Evolutionary conservation across 1,284 basidiomycete genomes (phyloP).

Genomic region (Malassezia restricta): DNA sequence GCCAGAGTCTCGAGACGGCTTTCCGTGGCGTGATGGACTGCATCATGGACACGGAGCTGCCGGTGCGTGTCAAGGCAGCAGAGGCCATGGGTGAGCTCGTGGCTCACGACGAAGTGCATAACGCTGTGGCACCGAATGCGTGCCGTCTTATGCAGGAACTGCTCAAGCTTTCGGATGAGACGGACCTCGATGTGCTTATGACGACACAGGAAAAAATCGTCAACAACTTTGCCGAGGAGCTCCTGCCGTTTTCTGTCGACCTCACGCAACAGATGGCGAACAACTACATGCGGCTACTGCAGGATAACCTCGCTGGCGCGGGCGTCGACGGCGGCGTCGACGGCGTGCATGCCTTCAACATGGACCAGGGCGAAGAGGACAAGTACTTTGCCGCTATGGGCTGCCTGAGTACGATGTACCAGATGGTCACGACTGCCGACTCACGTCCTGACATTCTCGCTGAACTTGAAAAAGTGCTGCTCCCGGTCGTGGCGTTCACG

Average conservation of each 20-base stretch:
- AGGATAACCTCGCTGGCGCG: constrained; percentile 44
- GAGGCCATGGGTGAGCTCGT: constrained; percentile 69
- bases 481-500: constrained; percentile 66
- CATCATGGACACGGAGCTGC: constrained; percentile 58
- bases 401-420: constrained; percentile 51
- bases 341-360: constrained; percentile 48
- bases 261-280: constrained; percentile 55
- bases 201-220: constrained; percentile 71
- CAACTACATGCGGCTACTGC: constrained; percentile 55
- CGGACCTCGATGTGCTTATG: constrained; percentile 74
- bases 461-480: constrained; percentile 67
- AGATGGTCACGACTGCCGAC: constrained; percentile 57
- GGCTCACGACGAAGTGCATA: constrained; percentile 57
- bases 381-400: constrained; percentile 60
- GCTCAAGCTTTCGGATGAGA: constrained; percentile 74
- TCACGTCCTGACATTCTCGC: constrained; percentile 62
- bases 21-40: constrained; percentile 41
- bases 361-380: constrained; percentile 58
- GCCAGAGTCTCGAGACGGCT: constrained; percentile 30
- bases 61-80: constrained; percentile 72
- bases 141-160: constrained; percentile 81
- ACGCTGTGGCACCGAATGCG: constrained; percentile 63
- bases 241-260: constrained; percentile 73
- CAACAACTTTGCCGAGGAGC: constrained; percentile 67
- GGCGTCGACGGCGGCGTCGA: constrained; percentile 52